Evolutionary conservation across 2,329 filamentous ascomycete genomes (phyloP).

Genomic region (Neodidymelliopsis sp.): DNA sequence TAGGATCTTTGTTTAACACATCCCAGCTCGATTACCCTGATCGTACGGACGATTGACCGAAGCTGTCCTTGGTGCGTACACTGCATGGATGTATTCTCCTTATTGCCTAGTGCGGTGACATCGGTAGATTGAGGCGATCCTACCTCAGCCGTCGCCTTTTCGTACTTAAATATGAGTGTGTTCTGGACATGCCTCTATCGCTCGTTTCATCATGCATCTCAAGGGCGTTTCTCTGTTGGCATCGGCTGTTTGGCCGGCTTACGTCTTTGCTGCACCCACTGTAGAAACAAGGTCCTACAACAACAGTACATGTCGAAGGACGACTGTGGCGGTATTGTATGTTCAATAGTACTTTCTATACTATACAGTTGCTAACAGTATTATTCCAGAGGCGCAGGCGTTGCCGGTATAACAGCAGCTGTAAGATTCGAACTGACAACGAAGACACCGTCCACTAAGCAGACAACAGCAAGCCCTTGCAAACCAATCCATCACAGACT

Average conservation of each 20-base stretch:
- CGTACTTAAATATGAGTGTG: neutral
- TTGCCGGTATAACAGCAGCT: constrained; percentile 69
- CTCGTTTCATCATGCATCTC: constrained; percentile 3
- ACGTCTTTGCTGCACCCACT: constrained; percentile 24
- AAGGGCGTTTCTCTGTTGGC: constrained; percentile 1
- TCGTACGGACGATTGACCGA: too few relatives aligned
- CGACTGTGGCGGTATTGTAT: constrained; percentile 44
- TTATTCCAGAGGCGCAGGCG: constrained; percentile 62
- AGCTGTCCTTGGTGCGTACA: too few relatives aligned
- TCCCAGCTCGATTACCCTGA: too few relatives aligned
- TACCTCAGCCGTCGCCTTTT: neutral
- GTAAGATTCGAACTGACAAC: constrained; percentile 38
- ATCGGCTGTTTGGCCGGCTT: constrained; percentile 1
- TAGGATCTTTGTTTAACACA: too few relatives aligned
- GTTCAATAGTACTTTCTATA: neutral
- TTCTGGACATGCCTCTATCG: neutral
- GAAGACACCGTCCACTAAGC: neutral
- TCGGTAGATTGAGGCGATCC: neutral
- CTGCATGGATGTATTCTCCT: neutral
- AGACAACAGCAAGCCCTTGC: constrained; percentile 62
- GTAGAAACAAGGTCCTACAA: constrained; percentile 17
- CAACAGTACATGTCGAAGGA: constrained; percentile 41
- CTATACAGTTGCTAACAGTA: neutral
- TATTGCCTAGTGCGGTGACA: constrained; percentile 10
- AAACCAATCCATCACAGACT: constrained; percentile 68